These are phyloP conservation scores for Colletotrichum paranaense DNA, from an alignment of 2,329 filamentous ascomycete species.

Conservation along the genomic window DNA sequence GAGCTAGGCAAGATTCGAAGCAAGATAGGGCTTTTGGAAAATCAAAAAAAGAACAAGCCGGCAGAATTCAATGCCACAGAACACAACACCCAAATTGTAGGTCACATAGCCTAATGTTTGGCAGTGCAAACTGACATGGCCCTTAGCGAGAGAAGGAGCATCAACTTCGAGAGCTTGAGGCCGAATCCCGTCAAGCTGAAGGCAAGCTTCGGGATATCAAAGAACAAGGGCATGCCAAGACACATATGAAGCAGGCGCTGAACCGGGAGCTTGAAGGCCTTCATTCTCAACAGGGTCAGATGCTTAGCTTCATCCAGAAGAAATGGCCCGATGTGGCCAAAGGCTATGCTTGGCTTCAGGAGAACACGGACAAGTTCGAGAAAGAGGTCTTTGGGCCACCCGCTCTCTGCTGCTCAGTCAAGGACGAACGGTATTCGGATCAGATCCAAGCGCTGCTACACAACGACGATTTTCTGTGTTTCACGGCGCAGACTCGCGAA, in stretches of 20 bases:
- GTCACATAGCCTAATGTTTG: slow-evolving; percentile 43
- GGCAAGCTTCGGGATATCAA: slow-evolving; percentile 55
- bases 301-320: slow-evolving; percentile 72
- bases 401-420: slow-evolving; percentile 82
- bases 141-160: slow-evolving; percentile 71
- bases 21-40: slow-evolving; percentile 72
- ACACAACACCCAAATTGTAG: slow-evolving; percentile 79
- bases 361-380: slow-evolving; percentile 76
- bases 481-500: slow-evolving; percentile 80
- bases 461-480: slow-evolving; percentile 66
- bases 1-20: slow-evolving; percentile 62
- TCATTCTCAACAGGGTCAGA: slow-evolving; percentile 80
- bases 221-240: slow-evolving; percentile 54
- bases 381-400: slow-evolving; percentile 85
- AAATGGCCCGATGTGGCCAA: slow-evolving; percentile 71
- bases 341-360: slow-evolving; percentile 86
- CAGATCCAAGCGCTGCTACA: slow-evolving; percentile 64
- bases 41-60: slow-evolving; percentile 70
- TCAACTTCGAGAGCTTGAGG: slow-evolving; percentile 61
- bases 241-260: slow-evolving; percentile 49
- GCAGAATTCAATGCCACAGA: slow-evolving; percentile 75
- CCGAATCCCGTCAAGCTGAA: slow-evolving; percentile 50
- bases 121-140: slow-evolving; percentile 40
- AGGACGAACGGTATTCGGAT: slow-evolving; percentile 73
- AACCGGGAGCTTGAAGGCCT: slow-evolving; percentile 67